Evolutionary conservation across 1,284 basidiomycete genomes (phyloP).

Genomic region (Macrocystidia cucumis): DNA sequence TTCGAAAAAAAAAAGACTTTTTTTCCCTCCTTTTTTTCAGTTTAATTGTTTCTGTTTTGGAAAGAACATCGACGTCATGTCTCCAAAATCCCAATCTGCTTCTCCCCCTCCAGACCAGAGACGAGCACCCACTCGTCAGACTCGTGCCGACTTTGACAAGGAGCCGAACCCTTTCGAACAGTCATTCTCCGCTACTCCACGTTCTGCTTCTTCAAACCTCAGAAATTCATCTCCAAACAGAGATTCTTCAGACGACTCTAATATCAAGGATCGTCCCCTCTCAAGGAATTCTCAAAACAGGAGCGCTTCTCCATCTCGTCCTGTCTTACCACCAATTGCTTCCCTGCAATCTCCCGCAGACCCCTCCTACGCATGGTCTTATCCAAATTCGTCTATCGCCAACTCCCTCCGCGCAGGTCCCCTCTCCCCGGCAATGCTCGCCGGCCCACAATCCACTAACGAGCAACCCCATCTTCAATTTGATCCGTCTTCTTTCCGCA

Average conservation of each 20-base stretch:
- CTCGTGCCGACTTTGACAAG: constrained; percentile 66
- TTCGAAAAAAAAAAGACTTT: constrained; percentile 27
- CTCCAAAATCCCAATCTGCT: constrained; percentile 10
- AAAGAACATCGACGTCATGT: too few species aligned
- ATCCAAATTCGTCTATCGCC: constrained; percentile 44
- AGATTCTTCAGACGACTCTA: constrained; percentile 23
- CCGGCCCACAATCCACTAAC: constrained; percentile 60
- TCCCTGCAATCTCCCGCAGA: constrained; percentile 82
- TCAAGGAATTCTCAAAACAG: constrained; percentile 22
- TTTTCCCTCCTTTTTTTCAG: too few species aligned
- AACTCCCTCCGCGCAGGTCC: constrained; percentile 87
- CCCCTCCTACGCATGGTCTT: constrained; percentile 67
- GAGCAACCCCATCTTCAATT: constrained; percentile 44
- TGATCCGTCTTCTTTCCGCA: constrained; percentile 77
- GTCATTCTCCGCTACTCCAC: constrained; percentile 65
- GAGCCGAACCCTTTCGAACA: constrained; percentile 97
- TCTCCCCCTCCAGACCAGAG: constrained; percentile 10
- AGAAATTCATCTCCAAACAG: constrained; percentile 31
- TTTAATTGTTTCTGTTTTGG: too few species aligned
- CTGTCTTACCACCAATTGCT: constrained; percentile 82
- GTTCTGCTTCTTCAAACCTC: constrained; percentile 45
- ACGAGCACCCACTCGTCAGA: constrained; percentile 25
- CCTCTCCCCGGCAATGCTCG: constrained; percentile 91
- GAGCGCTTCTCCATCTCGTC: constrained; percentile 30
- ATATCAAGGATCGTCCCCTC: constrained; percentile 32